These are phyloP conservation scores for Wolfiporia cocos DNA, from an alignment of 1,284 basidiomycete species.

Conservation along the genomic window DNA sequence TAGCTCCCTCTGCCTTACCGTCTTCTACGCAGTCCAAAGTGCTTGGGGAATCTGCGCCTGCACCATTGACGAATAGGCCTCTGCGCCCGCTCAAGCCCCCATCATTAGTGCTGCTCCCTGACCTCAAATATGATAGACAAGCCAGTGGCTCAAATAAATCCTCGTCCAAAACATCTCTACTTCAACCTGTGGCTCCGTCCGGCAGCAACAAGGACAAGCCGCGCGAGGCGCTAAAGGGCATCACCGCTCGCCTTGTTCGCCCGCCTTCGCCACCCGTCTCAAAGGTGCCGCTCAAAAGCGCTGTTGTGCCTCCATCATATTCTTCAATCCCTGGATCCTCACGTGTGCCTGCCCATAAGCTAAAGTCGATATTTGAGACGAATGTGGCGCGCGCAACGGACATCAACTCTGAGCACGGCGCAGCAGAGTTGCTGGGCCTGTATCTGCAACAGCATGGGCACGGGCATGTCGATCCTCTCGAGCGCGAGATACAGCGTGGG, in stretches of 20 bases:
- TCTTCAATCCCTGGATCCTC: slow-evolving; percentile 9
- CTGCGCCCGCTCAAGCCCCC: background rate
- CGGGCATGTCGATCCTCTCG: slow-evolving; percentile 23
- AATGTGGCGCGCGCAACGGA: slow-evolving; percentile 36
- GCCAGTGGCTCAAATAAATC: too few relatives aligned
- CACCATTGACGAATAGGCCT: background rate
- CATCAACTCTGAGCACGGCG: slow-evolving; percentile 33
- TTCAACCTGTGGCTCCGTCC: background rate
- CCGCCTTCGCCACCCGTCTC: background rate
- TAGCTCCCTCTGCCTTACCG: too few relatives aligned
- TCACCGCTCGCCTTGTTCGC: background rate
- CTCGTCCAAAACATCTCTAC: background rate
- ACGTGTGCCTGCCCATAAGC: slow-evolving; percentile 5
- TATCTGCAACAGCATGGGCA: slow-evolving; percentile 31
- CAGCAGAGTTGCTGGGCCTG: slow-evolving; percentile 35
- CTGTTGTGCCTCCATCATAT: slow-evolving; percentile 8
- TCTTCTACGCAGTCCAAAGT: background rate
- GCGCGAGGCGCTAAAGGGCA: background rate
- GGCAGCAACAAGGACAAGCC: background rate
- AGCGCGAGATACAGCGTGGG: slow-evolving; percentile 33
- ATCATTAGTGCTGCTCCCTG: background rate
- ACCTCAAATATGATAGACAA: too few relatives aligned
- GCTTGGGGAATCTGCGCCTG: background rate
- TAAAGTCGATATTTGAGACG: slow-evolving; percentile 40
- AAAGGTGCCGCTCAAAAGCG: background rate